Percentiles rank a stretch among this genome's conserved stretches.
Evolutionary conservation across 1,284 basidiomycete species (phyloP).

Genomic region (Crepidotus sp.): DNA sequence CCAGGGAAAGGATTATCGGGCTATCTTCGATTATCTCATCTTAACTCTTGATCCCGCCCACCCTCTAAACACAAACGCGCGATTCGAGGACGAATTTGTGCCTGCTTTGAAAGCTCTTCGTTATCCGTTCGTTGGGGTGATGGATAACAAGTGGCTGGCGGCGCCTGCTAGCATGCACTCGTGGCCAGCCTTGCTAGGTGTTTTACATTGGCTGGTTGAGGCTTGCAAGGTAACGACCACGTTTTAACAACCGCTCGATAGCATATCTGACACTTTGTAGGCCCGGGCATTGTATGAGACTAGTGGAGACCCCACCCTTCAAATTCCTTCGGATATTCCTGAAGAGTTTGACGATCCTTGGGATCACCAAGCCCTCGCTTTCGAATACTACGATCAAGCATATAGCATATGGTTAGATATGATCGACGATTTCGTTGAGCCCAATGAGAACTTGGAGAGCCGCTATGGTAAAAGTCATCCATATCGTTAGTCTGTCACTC

Average conservation of each 20-base stretch:
- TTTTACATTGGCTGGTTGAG: conserved; percentile 83
- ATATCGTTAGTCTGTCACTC: conserved; percentile 4
- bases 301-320: conserved; percentile 57
- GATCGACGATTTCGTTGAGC: conserved; percentile 63
- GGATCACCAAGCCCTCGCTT: conserved; percentile 66
- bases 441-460: conserved; percentile 60
- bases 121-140: conserved; percentile 67
- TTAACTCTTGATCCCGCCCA: conserved; percentile 62
- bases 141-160: conserved; percentile 77
- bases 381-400: conserved; percentile 63
- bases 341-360: conserved; percentile 66
- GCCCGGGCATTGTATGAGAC: conserved; percentile 45
- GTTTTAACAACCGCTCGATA: background rate
- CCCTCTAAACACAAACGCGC: conserved; percentile 43
- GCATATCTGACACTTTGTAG: conserved; percentile 19
- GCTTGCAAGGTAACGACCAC: conserved; percentile 51
- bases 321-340: conserved; percentile 50
- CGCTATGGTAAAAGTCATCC: conserved; percentile 49
- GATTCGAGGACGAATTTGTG: conserved; percentile 78
- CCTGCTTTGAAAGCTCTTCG: conserved; percentile 61
- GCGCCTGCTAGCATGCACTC: conserved; percentile 78
- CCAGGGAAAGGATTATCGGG: conserved; percentile 74
- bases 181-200: conserved; percentile 76
- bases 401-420: conserved; percentile 68
- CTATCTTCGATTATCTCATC: conserved; percentile 74